Base-by-base conservation (phyloP, 2,329 filamentous ascomycete species). In the Botrytis aclada region DNA sequence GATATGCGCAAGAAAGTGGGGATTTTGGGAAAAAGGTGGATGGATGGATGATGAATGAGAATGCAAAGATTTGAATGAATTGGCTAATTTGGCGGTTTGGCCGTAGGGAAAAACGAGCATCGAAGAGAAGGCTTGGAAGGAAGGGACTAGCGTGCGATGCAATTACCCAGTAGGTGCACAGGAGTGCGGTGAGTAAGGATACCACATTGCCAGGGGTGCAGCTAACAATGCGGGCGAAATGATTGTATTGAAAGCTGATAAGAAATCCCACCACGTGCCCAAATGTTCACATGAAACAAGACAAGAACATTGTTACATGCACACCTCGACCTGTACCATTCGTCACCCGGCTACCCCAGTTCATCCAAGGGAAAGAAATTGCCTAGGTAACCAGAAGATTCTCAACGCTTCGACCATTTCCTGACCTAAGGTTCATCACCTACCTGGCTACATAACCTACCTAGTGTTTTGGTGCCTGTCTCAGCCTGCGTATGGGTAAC, bases 1-100 rank as follows among this genome's bases (percentile, higher is more conserved):
- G 43, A 18, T 51, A 69, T 69, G 69, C 74, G 69, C 72, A 70
- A 65, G 70, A 66, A 71, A 71, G 70, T 71, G 70, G 70, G 61
- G 70, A 71, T 43, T 16, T n/a, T 32, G 5, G 25, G 47, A 34
- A 63, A 64, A 45, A 71, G 61, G 58, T 64, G 58, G 69, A 56
- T 56, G 51, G 51, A 56, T 16, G 51, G n/a, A 71, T 71, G 58
- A 47, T 64, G 45, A 71, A 45, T 61, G 29, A 66, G 54, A 58
- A 58, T 41, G 51, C 39, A 22, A 56, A 58, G 37, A 37, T 39
- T 60, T 32, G 51, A 47, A 71, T 39, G 69, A 32, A 37, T n/a
- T 58, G 69, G 39, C 43, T 64, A 58, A 32, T 29, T 37, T 58
- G 69, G 39, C 43, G 9, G 18, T 29, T 37, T 58, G 69, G 39